These are phyloP conservation scores for Anthostomella pinea DNA, from an alignment of 2,329 filamentous ascomycete genomes.

Conservation along the genomic window DNA sequence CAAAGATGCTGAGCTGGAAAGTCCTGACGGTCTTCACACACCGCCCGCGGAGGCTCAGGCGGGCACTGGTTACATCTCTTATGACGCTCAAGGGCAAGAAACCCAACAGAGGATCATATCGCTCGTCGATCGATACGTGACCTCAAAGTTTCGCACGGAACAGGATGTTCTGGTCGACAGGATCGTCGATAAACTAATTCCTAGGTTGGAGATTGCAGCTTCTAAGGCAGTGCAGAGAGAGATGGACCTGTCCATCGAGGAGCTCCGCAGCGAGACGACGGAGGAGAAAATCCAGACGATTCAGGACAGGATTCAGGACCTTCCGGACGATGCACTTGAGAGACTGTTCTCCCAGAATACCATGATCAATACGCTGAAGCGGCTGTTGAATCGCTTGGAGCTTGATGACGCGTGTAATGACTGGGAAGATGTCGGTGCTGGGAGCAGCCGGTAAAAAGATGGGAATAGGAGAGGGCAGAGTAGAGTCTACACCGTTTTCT, in stretches of 20 bases:
- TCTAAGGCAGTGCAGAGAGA: constrained; percentile 4
- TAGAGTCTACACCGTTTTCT: neutral
- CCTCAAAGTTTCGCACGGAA: neutral
- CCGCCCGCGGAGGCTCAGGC: too few species aligned
- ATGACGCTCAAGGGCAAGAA: neutral
- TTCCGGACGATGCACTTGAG: constrained; percentile 3
- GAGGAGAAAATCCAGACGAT: constrained; percentile 8
- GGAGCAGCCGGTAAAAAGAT: too few species aligned
- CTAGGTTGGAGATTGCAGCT: neutral
- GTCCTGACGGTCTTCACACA: too few species aligned
- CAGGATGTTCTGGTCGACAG: neutral
- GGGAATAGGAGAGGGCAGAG: neutral
- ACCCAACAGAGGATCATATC: neutral
- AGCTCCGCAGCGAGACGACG: constrained; percentile 1
- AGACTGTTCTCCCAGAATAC: constrained; percentile 3
- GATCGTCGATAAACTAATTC: constrained; percentile 2
- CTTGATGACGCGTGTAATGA: constrained; percentile 1
- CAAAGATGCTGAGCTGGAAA: too few species aligned
- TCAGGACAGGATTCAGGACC: neutral
- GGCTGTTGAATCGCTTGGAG: constrained; percentile 5
- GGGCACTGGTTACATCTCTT: too few species aligned
- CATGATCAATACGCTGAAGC: constrained; percentile 3
- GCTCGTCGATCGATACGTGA: neutral
- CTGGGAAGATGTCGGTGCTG: constrained; percentile 6
- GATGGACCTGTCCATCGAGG: constrained; percentile 1